Conservation (phyloP, 2,329 filamentous ascomycete species). For the Nothophaeocryptopus gaeumannii region DNA sequence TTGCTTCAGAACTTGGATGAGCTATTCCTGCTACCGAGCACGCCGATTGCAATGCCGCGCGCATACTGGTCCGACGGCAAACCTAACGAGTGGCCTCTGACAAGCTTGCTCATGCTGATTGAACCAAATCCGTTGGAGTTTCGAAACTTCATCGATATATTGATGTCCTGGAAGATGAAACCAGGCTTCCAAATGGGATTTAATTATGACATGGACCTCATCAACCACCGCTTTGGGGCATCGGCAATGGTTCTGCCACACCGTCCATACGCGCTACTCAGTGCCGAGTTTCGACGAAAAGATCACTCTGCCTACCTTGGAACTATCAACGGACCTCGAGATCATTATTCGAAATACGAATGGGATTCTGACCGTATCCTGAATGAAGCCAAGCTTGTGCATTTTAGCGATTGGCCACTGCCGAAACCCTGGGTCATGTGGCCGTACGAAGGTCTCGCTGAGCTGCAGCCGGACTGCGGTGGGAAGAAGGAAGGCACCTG, state of each 20-base stretch:
- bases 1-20: slow-evolving; percentile 66
- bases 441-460: slow-evolving; percentile 39
- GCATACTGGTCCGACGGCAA: slow-evolving; percentile 65
- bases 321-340: slow-evolving; percentile 44
- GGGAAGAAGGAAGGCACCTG: slow-evolving; percentile 24
- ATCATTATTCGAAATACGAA: slow-evolving; percentile 39
- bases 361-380: slow-evolving; percentile 60
- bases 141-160: slow-evolving; percentile 37
- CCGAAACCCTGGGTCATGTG: slow-evolving; percentile 63
- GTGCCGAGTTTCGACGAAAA: slow-evolving; percentile 60
- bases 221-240: slow-evolving; percentile 61
- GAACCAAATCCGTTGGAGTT: slow-evolving; percentile 58
- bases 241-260: slow-evolving; percentile 64
- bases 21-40: slow-evolving; percentile 63
- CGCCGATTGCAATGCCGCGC: slow-evolving; percentile 61
- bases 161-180: slow-evolving; percentile 34
- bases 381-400: slow-evolving; percentile 63
- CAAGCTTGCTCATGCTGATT: slow-evolving; percentile 62
- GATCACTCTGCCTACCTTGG: slow-evolving; percentile 55
- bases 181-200: slow-evolving; percentile 41
- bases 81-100: slow-evolving; percentile 47
- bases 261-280: slow-evolving; percentile 59
- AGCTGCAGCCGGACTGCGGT: slow-evolving; percentile 47
- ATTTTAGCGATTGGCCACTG: slow-evolving; percentile 70
- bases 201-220: slow-evolving; percentile 40